Evolutionary conservation across 1,139 yeast species (phyloP).

Genomic region (Kodamaea derodonti): DNA sequence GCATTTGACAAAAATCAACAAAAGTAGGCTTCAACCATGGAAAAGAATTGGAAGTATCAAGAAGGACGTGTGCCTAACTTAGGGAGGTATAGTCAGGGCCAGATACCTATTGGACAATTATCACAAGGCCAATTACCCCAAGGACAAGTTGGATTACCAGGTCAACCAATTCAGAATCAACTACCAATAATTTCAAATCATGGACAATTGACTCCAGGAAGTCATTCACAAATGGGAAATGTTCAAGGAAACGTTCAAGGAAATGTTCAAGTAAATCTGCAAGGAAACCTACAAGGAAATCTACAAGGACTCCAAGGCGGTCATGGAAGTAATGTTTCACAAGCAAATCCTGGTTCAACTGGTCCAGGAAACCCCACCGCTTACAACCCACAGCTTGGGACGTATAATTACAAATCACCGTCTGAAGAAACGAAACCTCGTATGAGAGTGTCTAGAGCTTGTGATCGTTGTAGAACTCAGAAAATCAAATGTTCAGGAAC

Average conservation of each 20-base stretch:
- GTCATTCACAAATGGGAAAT: too few species aligned
- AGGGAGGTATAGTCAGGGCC: not conserved
- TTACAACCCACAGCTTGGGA: too few species aligned
- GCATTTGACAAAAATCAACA: not conserved
- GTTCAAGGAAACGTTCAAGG: too few species aligned
- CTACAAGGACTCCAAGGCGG: not conserved
- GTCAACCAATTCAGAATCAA: not conserved
- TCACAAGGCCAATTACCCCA: not conserved
- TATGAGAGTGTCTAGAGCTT: constrained; percentile 50
- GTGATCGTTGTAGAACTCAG: constrained; percentile 52
- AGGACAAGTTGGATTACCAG: not conserved
- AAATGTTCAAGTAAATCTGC: too few species aligned
- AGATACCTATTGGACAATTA: too few species aligned
- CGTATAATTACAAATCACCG: not conserved
- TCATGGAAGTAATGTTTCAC: not conserved
- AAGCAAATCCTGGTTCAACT: not conserved
- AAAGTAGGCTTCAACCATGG: too few species aligned
- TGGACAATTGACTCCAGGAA: too few species aligned
- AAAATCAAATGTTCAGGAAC: constrained; percentile 63
- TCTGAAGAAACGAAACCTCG: constrained; percentile 12
- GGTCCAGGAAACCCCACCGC: not conserved
- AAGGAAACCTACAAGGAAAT: too few species aligned
- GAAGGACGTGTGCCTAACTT: not conserved
- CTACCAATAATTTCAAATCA: too few species aligned
- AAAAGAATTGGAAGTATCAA: not conserved